Evolutionary conservation across 495 filamentous ascomycete species (phyloP).

Genomic region (Xylaria palmicola): DNA sequence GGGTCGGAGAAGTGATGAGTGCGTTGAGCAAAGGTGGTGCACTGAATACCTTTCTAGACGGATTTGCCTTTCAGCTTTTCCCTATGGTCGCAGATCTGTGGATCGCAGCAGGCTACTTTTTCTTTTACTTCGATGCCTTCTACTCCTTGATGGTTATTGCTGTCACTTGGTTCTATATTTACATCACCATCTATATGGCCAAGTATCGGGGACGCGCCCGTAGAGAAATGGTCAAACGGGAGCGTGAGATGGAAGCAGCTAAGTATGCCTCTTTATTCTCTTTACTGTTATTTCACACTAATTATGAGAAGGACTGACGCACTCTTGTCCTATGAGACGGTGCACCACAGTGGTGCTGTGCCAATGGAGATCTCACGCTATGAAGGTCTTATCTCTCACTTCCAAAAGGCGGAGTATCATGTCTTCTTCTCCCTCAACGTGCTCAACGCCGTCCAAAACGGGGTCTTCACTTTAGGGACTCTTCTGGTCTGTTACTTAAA

Average conservation of each 20-base stretch:
- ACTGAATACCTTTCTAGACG: conserved; percentile 82
- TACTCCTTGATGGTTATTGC: conserved; percentile 72
- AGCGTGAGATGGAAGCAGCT: conserved; percentile 37
- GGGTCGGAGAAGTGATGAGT: conserved; percentile 78
- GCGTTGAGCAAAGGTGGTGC: conserved; percentile 79
- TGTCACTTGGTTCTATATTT: conserved; percentile 78
- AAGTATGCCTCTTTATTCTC: conserved; percentile 78
- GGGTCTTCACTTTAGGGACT: background rate
- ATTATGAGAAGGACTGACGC: conserved; percentile 60
- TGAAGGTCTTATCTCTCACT: background rate
- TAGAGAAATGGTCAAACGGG: conserved; percentile 67
- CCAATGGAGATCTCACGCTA: conserved; percentile 64
- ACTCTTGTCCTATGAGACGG: conserved; percentile 72
- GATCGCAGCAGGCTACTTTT: conserved; percentile 73
- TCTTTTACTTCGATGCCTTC: conserved; percentile 70
- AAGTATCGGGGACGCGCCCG: conserved; percentile 77
- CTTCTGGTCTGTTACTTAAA: background rate
- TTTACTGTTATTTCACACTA: conserved; percentile 73
- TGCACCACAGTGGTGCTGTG: conserved; percentile 70
- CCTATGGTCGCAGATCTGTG: conserved; percentile 78
- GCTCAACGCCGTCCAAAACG: background rate
- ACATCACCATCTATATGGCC: conserved; percentile 80
- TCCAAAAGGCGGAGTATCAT: background rate
- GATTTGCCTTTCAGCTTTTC: conserved; percentile 75
- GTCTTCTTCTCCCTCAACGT: background rate